Base-by-base conservation (phyloP, 257 asterid species). In the Jaltomata sinuosa region DNA sequence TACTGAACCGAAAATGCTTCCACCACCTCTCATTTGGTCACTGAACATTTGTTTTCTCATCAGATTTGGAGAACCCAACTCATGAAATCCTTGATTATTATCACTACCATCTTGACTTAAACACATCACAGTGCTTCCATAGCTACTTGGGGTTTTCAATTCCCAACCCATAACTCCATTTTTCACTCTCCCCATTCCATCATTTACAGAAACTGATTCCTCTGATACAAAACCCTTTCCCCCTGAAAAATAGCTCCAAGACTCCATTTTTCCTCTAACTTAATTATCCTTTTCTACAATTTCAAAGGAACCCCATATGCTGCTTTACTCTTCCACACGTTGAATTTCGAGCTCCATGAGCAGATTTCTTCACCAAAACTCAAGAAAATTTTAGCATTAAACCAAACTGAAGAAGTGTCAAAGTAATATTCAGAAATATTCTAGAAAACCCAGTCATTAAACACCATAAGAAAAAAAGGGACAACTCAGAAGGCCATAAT, bases 171-270 rank as follows among this genome's bases (percentile, higher is more conserved):
- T 49, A 42, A 81, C 38, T 22, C 86, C 89, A 85, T 47, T 87
- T 65, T 78, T 83, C 34, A 32, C 22, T 49, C 84, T 82, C 21
- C 50, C 82, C 80, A 69, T 57, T 47, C 78, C 88, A 86, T 84
- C 87, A 52, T 31, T 82, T n/a, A 36, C 84, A 78, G 85, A 84
- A 83, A 84, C 81, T 67, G 85, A 85, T 68, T 86, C 84, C 8
- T 85, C 88, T 53, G 74, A 34, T 32, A 72, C 84, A 62, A 84
- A 86, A 21, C 84, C 86, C 69, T 85, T 85, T 15, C n/a, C 85
- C 61, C 88, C 83, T 36, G 85, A 85, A 8, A 53, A 55, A 80
- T 71, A 84, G 79, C 86, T 83, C 91, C 91, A 86, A 62, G 89
- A 79, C 81, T 84, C 88, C 91, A 88, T 88, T 31, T 83, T 54